phyloP scores from a whole-genome alignment of 116 monocot genomes.

The Dioscorea cayenensis region DNA sequence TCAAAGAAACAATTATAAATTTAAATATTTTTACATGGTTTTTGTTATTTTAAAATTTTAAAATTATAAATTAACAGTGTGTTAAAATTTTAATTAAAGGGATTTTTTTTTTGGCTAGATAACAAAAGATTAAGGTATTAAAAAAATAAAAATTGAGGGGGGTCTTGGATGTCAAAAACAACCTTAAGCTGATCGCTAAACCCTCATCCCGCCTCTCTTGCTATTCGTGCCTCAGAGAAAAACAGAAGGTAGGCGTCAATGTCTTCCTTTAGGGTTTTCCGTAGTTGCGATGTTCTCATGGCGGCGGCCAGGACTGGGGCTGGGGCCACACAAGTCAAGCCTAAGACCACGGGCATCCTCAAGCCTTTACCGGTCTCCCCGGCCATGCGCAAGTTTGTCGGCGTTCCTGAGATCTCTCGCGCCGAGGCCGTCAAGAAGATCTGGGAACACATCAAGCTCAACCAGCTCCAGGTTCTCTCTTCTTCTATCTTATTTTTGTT shows the following conservation, averaged over 20 bases:
- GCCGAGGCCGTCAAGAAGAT: constrained; percentile 57
- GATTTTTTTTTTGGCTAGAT: too few species aligned
- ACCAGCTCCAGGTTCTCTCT: constrained; percentile 59
- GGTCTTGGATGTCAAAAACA: too few species aligned
- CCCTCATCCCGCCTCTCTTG: background rate
- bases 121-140: too few species aligned
- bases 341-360: constrained; percentile 17
- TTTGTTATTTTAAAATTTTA: too few species aligned
- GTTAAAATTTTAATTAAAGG: too few species aligned
- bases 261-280: constrained; percentile 49
- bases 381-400: constrained; percentile 59
- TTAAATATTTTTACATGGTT: too few species aligned
- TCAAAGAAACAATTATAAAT: too few species aligned
- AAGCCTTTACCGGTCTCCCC: constrained; percentile 60
- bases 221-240: background rate
- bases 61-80: too few species aligned
- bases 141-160: too few species aligned
- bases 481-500: too few species aligned
- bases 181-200: background rate
- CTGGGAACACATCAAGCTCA: constrained; percentile 82
- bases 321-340: background rate
- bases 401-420: constrained; percentile 65
- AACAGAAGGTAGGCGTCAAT: background rate
- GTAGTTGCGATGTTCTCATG: constrained; percentile 14
- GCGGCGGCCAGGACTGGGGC: constrained; percentile 19